Base-by-base conservation (phyloP, 257 asterid species). In the Apocynum venetum region DNA sequence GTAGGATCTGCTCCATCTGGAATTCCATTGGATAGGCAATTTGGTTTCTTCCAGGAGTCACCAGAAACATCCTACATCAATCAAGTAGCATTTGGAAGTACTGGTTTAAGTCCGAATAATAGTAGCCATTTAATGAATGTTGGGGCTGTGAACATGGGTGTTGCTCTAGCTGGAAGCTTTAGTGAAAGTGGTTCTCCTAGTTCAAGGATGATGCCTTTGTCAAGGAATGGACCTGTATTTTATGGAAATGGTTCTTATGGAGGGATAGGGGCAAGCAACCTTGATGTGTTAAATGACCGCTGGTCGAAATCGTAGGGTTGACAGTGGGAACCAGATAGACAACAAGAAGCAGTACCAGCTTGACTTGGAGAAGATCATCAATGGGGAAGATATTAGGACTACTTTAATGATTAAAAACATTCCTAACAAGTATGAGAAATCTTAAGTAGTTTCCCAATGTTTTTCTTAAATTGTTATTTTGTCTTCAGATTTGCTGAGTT, bases 1-100 rank as follows among this genome's bases (percentile, higher is more conserved):
- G 92, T 91, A 35, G 99, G 99, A 71, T 95, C 99, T 68, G 99
- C 99, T 67, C 99, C 99, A 67, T 83, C 99, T 70, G 97, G 96
- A 67, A 78, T 89, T 82, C 96, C 88, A 65, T 61, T 93, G 68
- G 97, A 93, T 73, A 82, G 93, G 61, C 96, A 87, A 76, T 88
- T 93, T 79, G 98, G 98, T 6, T 86, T 91, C 67, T 88, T 85
- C 80, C 97, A 97, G 0, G 97, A 89, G 79, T 96, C 98, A 63
- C 98, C 98, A 1, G 94, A 93, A 77, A 79, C 92, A 47, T 80
- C 96, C 72, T 89, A 89, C 67, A 81, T 89, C 75, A 88, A 81
- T 72, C 91, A 86, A 73, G 84, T 81, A 12, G 73, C 86, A 41
- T 88, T 82, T 85, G 91, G 97, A 73, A 78, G 77, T 77, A 13